Conservation (phyloP, 2,329 filamentous ascomycete genomes). For the Talaromyces sp. region DNA sequence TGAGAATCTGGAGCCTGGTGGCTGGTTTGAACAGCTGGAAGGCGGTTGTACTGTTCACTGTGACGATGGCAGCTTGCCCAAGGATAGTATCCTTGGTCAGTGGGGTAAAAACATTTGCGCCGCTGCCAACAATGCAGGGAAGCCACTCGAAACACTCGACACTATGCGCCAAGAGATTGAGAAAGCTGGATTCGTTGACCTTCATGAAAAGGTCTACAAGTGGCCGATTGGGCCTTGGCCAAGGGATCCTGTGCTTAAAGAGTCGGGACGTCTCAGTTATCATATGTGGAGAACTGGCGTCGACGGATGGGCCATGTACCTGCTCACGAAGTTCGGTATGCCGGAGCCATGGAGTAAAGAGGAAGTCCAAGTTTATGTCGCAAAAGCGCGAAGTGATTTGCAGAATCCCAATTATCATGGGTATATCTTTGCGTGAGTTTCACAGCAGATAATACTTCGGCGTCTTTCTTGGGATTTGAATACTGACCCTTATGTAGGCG, state of each 20-base stretch:
- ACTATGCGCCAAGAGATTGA: background rate
- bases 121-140: constrained; percentile 4
- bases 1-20: background rate
- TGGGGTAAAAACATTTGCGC: background rate
- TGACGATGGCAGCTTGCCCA: constrained; percentile 7
- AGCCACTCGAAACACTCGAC: background rate
- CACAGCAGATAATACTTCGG: background rate
- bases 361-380: too few species aligned
- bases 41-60: background rate
- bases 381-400: constrained; percentile 3
- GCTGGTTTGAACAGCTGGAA: constrained; percentile 1
- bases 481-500: background rate
- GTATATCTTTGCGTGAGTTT: background rate
- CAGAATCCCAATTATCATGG: background rate
- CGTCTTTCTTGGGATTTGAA: background rate
- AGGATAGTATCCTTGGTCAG: background rate
- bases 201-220: too few species aligned
- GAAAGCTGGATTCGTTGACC: background rate
- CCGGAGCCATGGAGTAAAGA: too few species aligned
- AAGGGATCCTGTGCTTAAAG: too few species aligned
- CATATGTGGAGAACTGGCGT: too few species aligned
- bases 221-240: too few species aligned
- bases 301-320: too few species aligned
- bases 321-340: too few species aligned
- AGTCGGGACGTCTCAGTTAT: too few species aligned